Percentiles rank a stretch among this genome's conserved stretches.
Evolutionary conservation across 2,329 filamentous ascomycete species (phyloP).

Genomic region (Monosporascus sp.): DNA sequence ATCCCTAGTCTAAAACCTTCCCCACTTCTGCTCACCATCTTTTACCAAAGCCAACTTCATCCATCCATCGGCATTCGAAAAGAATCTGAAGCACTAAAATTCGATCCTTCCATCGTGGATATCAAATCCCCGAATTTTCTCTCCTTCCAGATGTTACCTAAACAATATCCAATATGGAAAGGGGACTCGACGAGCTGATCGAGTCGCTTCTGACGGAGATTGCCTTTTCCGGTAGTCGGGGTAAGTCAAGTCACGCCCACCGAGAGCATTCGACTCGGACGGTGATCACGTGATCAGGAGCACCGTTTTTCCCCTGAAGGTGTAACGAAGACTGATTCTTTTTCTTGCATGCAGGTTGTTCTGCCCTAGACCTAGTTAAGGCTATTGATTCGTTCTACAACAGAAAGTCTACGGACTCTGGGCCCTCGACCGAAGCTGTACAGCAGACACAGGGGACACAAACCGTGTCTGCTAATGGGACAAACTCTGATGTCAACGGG

Average conservation of each 20-base stretch:
- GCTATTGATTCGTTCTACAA: conserved; percentile 21
- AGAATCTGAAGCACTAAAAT: conserved; percentile 18
- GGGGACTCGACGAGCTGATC: conserved; percentile 40
- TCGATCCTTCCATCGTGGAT: conserved; percentile 21
- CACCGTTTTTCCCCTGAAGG: background rate
- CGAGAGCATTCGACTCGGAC: background rate
- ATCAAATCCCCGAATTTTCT: conserved; percentile 9
- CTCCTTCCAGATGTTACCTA: conserved; percentile 15
- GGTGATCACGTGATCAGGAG: background rate
- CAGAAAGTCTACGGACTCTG: background rate
- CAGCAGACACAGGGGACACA: background rate
- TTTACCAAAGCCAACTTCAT: background rate
- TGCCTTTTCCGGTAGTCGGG: conserved; percentile 37
- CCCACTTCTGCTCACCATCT: background rate
- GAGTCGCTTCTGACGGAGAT: conserved; percentile 40
- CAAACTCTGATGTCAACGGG: conserved; percentile 1
- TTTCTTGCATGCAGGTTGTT: conserved; percentile 19
- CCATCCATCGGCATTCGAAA: conserved; percentile 1
- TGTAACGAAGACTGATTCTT: background rate
- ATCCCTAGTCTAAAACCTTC: background rate
- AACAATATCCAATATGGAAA: conserved; percentile 26
- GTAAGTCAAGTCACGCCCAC: conserved; percentile 24
- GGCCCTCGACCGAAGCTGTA: background rate
- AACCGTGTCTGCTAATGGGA: background rate
- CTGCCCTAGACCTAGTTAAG: conserved; percentile 18